Conservation (phyloP, 2,329 filamentous ascomycete genomes). For the Alternaria sp. region DNA sequence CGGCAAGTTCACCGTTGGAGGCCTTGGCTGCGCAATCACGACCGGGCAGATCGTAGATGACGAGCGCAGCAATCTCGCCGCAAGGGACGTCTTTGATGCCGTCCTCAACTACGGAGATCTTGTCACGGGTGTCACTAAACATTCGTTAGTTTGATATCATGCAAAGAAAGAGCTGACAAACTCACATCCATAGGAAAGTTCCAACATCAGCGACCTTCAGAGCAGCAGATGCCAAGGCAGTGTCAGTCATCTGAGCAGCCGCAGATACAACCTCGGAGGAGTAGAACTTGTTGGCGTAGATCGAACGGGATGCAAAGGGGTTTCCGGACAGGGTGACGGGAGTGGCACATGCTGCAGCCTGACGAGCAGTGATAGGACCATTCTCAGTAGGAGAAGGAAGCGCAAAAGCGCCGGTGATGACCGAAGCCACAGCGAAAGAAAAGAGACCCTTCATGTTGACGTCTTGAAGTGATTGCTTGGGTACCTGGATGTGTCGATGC, state of each 20-base stretch:
- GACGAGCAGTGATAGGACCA: slow-evolving; percentile 46
- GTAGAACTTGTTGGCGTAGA: slow-evolving; percentile 64
- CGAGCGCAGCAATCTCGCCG: slow-evolving; percentile 61
- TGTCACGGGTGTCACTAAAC: slow-evolving; percentile 60
- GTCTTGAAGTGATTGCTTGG: slow-evolving; percentile 27
- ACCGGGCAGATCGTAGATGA: slow-evolving; percentile 72
- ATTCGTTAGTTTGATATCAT: slow-evolving; percentile 11
- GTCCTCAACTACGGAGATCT: slow-evolving; percentile 58
- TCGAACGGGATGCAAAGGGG: slow-evolving; percentile 60
- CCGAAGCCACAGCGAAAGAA: slow-evolving; percentile 46
- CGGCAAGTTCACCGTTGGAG: slow-evolving; percentile 70
- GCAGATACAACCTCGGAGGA: slow-evolving; percentile 62
- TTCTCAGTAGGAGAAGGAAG: slow-evolving; percentile 44
- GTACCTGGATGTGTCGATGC: slow-evolving; percentile 32
- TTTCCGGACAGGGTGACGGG: slow-evolving; percentile 59
- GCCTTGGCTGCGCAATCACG: slow-evolving; percentile 72
- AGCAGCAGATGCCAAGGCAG: slow-evolving; percentile 62
- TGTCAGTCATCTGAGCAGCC: slow-evolving; percentile 66
- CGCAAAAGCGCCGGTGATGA: slow-evolving; percentile 47
- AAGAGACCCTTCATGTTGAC: slow-evolving; percentile 49
- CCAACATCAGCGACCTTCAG: slow-evolving; percentile 59
- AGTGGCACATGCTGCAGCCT: slow-evolving; percentile 44
- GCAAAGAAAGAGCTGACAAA: slow-evolving; percentile 6
- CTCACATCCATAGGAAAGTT: slow-evolving; percentile 65
- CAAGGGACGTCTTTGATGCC: slow-evolving; percentile 62